These are phyloP conservation scores for Lenzites betulinus DNA, from an alignment of 768 basidiomycete species.

Conservation along the genomic window DNA sequence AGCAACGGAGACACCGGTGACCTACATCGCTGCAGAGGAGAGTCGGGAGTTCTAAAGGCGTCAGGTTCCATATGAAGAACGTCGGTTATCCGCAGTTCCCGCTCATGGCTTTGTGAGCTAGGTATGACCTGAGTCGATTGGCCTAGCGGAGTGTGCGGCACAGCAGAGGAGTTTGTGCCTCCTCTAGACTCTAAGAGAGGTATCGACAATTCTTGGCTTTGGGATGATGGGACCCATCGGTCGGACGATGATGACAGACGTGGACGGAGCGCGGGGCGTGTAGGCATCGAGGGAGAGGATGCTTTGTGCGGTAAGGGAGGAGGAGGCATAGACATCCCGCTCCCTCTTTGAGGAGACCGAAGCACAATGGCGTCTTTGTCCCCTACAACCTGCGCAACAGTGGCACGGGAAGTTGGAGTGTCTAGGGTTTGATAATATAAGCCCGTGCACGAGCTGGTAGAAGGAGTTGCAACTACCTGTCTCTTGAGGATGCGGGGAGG, in stretches of 20 bases:
- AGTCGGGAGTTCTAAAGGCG: background rate
- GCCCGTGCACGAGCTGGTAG: too few species aligned
- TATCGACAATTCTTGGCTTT: slow-evolving; percentile 20
- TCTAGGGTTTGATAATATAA: background rate
- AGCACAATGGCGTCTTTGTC: slow-evolving; percentile 13
- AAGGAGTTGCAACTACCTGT: background rate
- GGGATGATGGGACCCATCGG: slow-evolving; percentile 23
- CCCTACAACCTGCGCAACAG: background rate
- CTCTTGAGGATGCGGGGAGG: background rate
- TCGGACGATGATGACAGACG: slow-evolving; percentile 1
- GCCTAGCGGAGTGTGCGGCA: background rate
- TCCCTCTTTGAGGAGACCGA: background rate
- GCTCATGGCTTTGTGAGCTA: slow-evolving; percentile 24
- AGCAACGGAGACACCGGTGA: background rate
- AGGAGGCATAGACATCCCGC: slow-evolving; percentile 4
- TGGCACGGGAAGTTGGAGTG: background rate
- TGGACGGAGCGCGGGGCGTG: background rate
- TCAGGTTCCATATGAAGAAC: background rate
- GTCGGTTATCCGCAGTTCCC: slow-evolving; percentile 16
- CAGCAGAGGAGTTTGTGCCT: background rate
- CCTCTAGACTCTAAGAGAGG: background rate
- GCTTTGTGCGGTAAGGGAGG: slow-evolving; percentile 7
- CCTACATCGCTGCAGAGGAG: background rate
- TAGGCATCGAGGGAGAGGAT: background rate
- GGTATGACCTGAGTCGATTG: slow-evolving; percentile 13